These are phyloP conservation scores for Grosmannia serpens DNA, from an alignment of 2,329 filamentous ascomycete genomes.

Conservation along the genomic window DNA sequence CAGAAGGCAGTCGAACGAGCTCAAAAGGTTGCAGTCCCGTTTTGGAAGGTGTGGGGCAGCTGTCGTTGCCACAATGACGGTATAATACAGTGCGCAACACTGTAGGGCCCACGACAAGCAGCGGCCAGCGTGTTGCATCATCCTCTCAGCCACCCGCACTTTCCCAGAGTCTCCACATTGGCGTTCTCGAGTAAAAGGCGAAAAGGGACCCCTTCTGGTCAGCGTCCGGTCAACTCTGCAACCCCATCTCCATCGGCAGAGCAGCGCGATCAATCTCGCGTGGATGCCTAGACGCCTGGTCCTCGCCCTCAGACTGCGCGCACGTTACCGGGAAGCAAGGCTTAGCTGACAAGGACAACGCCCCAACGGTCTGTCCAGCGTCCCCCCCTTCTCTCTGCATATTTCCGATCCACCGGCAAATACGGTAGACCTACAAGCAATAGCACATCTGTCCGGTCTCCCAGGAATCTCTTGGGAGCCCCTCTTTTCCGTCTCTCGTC, in stretches of 20 bases:
- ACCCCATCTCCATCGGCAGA: not conserved
- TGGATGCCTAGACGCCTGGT: too few species aligned
- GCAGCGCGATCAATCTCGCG: too few species aligned
- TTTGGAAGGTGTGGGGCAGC: not conserved
- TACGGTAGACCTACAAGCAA: not conserved
- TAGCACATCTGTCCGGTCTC: not conserved
- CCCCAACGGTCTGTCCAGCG: not conserved
- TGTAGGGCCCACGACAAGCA: not conserved
- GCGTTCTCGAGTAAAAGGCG: not conserved
- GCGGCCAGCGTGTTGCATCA: not conserved
- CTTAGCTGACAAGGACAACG: not conserved
- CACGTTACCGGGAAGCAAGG: not conserved
- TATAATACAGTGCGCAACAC: not conserved
- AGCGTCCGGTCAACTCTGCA: too few species aligned
- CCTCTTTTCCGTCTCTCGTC: not conserved
- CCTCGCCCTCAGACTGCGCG: too few species aligned
- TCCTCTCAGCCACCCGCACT: not conserved
- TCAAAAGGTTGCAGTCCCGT: not conserved
- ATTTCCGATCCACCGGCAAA: not conserved
- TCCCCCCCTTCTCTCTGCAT: not conserved
- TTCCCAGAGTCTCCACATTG: not conserved
- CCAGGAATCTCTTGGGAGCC: not conserved
- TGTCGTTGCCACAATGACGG: not conserved
- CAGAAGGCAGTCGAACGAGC: not conserved
- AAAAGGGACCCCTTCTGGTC: too few species aligned